phyloP scores from a whole-genome alignment of 352 stramenopile genomes.

The Pythium myriotylum region DNA sequence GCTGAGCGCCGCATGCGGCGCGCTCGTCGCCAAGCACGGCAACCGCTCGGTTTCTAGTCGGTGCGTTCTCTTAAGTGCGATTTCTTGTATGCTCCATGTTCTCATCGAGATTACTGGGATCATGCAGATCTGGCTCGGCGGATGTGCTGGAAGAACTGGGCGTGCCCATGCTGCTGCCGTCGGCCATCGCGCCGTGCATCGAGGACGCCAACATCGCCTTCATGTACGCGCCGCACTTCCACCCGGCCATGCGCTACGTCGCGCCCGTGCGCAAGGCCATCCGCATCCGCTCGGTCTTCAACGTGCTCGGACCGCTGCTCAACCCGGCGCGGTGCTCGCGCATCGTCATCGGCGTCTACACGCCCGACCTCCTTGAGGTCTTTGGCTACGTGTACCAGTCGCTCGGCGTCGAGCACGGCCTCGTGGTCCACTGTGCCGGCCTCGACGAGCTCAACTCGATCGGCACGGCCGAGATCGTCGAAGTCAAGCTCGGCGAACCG shows the following conservation, averaged over 20 bases:
- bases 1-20: conserved; percentile 93
- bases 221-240: conserved; percentile 97
- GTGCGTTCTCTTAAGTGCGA: conserved; percentile 30
- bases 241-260: conserved; percentile 96
- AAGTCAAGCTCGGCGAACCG: conserved; percentile 57
- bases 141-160: conserved; percentile 98
- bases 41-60: conserved; percentile 95
- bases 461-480: conserved; percentile 82
- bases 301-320: conserved; percentile 98
- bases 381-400: conserved; percentile 86
- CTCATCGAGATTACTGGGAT: neutral
- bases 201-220: conserved; percentile 94
- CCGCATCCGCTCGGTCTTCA: conserved; percentile 96
- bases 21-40: conserved; percentile 96
- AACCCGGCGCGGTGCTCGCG: conserved; percentile 95
- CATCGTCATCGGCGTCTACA: conserved; percentile 99
- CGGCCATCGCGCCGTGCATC: conserved; percentile 93
- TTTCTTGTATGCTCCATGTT: too few relatives aligned
- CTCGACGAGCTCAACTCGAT: conserved; percentile 99
- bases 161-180: conserved; percentile 93
- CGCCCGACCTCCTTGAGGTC: conserved; percentile 88
- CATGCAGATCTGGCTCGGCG: conserved; percentile 87
- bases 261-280: conserved; percentile 96
- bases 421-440: conserved; percentile 98
- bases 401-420: conserved; percentile 95